Evolutionary conservation across 1,284 basidiomycete genomes (phyloP), one percentile per base, ranked within the genome.

Genomic region (Phlebopus sp.): DNA sequence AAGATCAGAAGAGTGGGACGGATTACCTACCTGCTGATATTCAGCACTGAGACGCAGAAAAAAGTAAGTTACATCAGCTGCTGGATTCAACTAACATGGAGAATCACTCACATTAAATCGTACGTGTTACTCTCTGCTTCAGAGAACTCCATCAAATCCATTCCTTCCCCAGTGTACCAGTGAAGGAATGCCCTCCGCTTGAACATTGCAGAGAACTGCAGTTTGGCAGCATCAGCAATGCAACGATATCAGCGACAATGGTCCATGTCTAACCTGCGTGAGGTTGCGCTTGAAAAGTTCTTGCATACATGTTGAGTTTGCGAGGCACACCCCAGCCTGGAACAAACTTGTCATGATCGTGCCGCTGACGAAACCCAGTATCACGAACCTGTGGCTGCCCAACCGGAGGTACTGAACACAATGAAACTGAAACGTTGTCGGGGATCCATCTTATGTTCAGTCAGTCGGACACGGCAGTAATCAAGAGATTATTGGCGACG

Each of bases 111-210:
- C 86, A 92, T 82, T 37, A 92, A 64, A 70, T 92, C 90, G n/a
- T 78, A 77, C 13, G 80, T 72, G 63, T 92, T 92, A 61, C 84
- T 90, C 70, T 92, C 89, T 0, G 90, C 89, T 66, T 96, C 92
- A 1, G 89, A 83, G 69, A 97, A 95, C 69, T 96, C 93, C 88
- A 94, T 87, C 42, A 82, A 68, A 65, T 92, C 90, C 92, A 93
- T 93, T 46, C 92, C 92, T 67, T 94, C 92, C 19, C 83, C 87
- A 15, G 86, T 90, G 69, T 93, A 94, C 89, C 92, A 94, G 67
- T 96, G 92, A 50, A 93, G 70, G 77, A 90, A 96, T 2, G 93
- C 92, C 44, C 78, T 75, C 38, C 92, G 80, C 64, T 86, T 88
- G 72, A 82, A 94, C 87, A 93, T 92, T 3, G 76, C 71, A 1